phyloP scores from a whole-genome alignment of 768 basidiomycete genomes.

The Podaxis sp. region DNA sequence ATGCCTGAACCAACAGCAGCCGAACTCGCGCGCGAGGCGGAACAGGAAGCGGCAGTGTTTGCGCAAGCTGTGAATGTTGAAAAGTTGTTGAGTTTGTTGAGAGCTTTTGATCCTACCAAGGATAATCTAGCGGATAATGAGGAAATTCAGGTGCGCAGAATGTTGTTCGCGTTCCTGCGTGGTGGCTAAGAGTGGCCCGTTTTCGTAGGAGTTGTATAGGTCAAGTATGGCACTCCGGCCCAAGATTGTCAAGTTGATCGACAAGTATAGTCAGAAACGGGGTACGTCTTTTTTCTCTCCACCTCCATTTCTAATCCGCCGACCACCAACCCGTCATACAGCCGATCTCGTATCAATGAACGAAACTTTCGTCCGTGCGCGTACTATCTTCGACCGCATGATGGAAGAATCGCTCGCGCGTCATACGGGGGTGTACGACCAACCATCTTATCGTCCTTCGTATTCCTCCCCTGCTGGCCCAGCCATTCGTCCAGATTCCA shows the following conservation, averaged over 20 bases:
- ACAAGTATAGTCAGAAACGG: conserved; percentile 96
- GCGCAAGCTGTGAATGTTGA: conserved; percentile 85
- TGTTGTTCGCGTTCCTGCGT: neutral
- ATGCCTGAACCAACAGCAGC: conserved; percentile 79
- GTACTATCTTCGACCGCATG: conserved; percentile 89
- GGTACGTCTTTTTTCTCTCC: conserved; percentile 26
- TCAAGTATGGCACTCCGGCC: conserved; percentile 86
- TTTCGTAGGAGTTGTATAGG: conserved; percentile 78
- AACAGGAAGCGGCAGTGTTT: conserved; percentile 88
- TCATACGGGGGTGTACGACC: conserved; percentile 66
- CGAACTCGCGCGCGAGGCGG: conserved; percentile 78
- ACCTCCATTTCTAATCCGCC: conserved; percentile 22
- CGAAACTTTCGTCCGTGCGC: conserved; percentile 86
- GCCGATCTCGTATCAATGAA: conserved; percentile 95
- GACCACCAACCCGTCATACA: conserved; percentile 28
- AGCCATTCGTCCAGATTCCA: conserved; percentile 20
- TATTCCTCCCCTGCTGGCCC: neutral
- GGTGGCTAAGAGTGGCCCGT: neutral
- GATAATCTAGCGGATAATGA: conserved; percentile 90
- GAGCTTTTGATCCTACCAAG: conserved; percentile 67
- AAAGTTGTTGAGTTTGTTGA: conserved; percentile 70
- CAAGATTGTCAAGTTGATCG: conserved; percentile 94
- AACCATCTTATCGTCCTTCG: conserved; percentile 21
- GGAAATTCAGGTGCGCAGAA: conserved; percentile 67
- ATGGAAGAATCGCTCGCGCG: conserved; percentile 87